phyloP scores from a whole-genome alignment of 108 stramenopile species.

The Bacterosira constricta region DNA sequence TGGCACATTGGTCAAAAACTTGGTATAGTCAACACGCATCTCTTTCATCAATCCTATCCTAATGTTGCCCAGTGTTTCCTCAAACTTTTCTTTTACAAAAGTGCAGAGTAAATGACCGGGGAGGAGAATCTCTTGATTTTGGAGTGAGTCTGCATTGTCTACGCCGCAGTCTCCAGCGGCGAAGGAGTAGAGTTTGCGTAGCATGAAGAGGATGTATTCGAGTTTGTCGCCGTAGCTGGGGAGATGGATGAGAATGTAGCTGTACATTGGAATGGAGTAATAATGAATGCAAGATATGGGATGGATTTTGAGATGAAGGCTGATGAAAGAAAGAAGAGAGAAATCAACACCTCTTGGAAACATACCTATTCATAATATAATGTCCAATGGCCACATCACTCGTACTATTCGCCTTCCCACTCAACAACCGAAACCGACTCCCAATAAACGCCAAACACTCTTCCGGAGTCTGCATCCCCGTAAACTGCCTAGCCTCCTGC shows the following conservation, averaged over 20 bases:
- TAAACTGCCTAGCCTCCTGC: slow-evolving; percentile 86
- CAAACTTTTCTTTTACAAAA: slow-evolving; percentile 96
- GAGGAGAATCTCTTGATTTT: slow-evolving; percentile 94
- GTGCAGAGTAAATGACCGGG: slow-evolving; percentile 91
- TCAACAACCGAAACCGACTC: slow-evolving; percentile 85
- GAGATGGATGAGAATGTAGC: slow-evolving; percentile 89
- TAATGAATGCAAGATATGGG: not conserved
- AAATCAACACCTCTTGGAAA: too few relatives aligned
- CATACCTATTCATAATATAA: slow-evolving; percentile 83
- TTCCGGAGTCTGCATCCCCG: slow-evolving; percentile 81
- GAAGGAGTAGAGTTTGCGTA: slow-evolving; percentile 94
- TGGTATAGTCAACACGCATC: slow-evolving; percentile 74
- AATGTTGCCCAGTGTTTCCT: slow-evolving; percentile 76
- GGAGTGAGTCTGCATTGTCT: slow-evolving; percentile 97
- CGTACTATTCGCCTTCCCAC: slow-evolving; percentile 67
- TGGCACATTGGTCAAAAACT: slow-evolving; percentile 47
- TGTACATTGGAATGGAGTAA: not conserved
- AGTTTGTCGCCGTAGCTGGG: slow-evolving; percentile 87
- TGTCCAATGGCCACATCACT: slow-evolving; percentile 90
- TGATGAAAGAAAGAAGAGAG: too few relatives aligned
- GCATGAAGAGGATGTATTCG: slow-evolving; percentile 85
- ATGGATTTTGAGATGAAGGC: too few relatives aligned
- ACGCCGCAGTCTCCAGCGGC: slow-evolving; percentile 91
- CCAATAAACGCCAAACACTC: slow-evolving; percentile 93
- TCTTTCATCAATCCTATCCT: slow-evolving; percentile 70